Evolutionary conservation across 2,329 filamentous ascomycete species (phyloP).

Genomic region (Capronia americana): DNA sequence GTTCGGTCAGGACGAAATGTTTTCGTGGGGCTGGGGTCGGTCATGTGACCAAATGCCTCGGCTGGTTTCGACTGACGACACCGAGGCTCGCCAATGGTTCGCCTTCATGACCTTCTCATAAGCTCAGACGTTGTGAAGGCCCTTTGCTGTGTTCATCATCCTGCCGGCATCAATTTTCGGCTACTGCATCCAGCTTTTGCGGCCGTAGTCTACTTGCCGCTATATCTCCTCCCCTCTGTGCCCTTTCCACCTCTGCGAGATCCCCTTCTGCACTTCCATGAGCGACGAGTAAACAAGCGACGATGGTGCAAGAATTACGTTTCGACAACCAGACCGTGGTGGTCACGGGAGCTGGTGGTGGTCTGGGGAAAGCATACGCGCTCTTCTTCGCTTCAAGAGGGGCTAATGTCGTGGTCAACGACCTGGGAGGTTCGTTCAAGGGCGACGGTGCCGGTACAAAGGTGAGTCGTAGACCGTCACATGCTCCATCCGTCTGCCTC

Average conservation of each 20-base stretch:
- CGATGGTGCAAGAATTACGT: constrained; percentile 71
- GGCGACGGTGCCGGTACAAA: constrained; percentile 87
- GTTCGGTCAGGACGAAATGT: not conserved
- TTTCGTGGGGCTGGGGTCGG: constrained; percentile 3
- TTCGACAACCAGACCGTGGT: constrained; percentile 91
- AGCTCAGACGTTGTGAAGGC: not conserved
- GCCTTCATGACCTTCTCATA: not conserved
- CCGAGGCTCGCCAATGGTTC: constrained; percentile 16
- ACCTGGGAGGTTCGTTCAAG: constrained; percentile 90
- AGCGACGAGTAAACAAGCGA: constrained; percentile 21
- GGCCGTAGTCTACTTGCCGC: not conserved
- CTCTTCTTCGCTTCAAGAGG: constrained; percentile 90
- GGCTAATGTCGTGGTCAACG: constrained; percentile 95
- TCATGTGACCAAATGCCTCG: constrained; percentile 23
- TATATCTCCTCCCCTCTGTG: not conserved
- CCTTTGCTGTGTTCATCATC: constrained; percentile 5
- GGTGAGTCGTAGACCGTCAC: constrained; percentile 59
- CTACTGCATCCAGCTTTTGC: not conserved
- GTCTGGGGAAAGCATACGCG: constrained; percentile 81
- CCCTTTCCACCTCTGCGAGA: constrained; percentile 1
- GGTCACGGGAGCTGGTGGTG: constrained; percentile 84
- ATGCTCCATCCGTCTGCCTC: constrained; percentile 72
- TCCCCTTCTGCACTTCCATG: constrained; percentile 17
- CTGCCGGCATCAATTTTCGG: constrained; percentile 20
- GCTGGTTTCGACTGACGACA: constrained; percentile 19